phyloP scores from a whole-genome alignment of 2,329 filamentous ascomycete species.

The Ceratocystis ficicola region DNA sequence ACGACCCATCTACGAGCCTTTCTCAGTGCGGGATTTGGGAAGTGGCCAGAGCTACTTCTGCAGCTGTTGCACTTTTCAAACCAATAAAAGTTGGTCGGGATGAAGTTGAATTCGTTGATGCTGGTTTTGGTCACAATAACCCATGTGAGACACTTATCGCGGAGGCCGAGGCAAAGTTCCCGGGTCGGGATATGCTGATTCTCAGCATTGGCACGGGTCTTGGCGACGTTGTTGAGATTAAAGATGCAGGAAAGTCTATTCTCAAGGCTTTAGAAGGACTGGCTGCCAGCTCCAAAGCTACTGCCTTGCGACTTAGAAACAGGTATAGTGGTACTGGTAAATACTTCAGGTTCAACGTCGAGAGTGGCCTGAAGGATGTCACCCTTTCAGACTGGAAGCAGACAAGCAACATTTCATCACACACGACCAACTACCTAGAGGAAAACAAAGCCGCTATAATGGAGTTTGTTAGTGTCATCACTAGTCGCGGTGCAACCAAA shows the following conservation, averaged over 20 bases:
- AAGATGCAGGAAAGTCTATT: slow-evolving; percentile 14
- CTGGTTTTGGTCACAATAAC: slow-evolving; percentile 29
- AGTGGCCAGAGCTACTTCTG: slow-evolving; percentile 27
- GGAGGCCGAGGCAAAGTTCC: slow-evolving; percentile 26
- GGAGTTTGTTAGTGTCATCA: not conserved
- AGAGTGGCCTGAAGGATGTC: slow-evolving; percentile 26
- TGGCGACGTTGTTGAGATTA: slow-evolving; percentile 24
- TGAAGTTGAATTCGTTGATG: slow-evolving; percentile 27
- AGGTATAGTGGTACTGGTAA: slow-evolving; percentile 22
- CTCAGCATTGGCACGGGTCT: slow-evolving; percentile 28
- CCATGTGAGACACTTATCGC: slow-evolving; percentile 26
- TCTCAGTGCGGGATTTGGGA: slow-evolving; percentile 27
- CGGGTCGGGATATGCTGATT: slow-evolving; percentile 22
- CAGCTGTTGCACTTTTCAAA: slow-evolving; percentile 28
- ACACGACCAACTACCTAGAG: slow-evolving; percentile 24
- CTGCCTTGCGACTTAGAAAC: slow-evolving; percentile 15
- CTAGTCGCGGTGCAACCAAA: not conserved
- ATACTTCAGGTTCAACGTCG: slow-evolving; percentile 27
- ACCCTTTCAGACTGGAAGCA: slow-evolving; percentile 27
- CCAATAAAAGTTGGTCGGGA: slow-evolving; percentile 26
- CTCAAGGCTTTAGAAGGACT: not conserved
- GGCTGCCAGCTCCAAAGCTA: not conserved
- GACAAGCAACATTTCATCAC: slow-evolving; percentile 24
- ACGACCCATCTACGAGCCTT: slow-evolving; percentile 24
- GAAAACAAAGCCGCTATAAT: slow-evolving; percentile 13